phyloP scores from a whole-genome alignment of 2,329 filamentous ascomycete genomes.

The Penicillium occitanis region DNA sequence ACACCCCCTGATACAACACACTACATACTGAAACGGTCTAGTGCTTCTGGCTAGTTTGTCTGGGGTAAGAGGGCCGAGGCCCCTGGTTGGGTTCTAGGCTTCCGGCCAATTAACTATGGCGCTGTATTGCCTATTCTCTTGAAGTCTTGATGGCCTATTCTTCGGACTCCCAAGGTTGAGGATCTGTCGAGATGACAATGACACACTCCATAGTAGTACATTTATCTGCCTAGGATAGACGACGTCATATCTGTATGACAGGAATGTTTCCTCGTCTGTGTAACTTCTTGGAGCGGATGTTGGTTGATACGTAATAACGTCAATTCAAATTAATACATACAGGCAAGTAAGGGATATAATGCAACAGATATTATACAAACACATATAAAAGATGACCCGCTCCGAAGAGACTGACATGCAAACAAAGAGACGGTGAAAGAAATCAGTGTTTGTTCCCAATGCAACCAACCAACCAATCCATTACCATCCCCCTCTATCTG shows the following conservation, averaged over 20 bases:
- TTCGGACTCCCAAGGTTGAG: background rate
- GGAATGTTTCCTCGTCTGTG: background rate
- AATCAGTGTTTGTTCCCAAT: background rate
- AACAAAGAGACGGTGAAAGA: background rate
- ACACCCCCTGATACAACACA: slow-evolving; percentile 1
- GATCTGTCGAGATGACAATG: background rate
- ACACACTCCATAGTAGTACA: background rate
- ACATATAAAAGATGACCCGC: slow-evolving; percentile 5
- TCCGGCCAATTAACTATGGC: background rate
- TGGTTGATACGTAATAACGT: background rate
- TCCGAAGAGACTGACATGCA: background rate
- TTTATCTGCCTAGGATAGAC: background rate
- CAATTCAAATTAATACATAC: background rate
- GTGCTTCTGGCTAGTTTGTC: slow-evolving; percentile 1
- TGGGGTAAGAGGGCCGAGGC: background rate
- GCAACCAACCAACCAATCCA: background rate
- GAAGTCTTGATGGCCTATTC: background rate
- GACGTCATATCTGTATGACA: background rate
- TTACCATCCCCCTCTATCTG: background rate
- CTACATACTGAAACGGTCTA: slow-evolving; percentile 8
- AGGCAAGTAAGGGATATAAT: background rate
- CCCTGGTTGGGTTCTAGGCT: too few species aligned
- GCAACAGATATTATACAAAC: background rate
- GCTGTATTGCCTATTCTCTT: background rate
- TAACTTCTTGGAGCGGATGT: background rate